These are phyloP conservation scores for Rosa chinensis DNA, from an alignment of 306 rosid species.

Conservation along the genomic window DNA sequence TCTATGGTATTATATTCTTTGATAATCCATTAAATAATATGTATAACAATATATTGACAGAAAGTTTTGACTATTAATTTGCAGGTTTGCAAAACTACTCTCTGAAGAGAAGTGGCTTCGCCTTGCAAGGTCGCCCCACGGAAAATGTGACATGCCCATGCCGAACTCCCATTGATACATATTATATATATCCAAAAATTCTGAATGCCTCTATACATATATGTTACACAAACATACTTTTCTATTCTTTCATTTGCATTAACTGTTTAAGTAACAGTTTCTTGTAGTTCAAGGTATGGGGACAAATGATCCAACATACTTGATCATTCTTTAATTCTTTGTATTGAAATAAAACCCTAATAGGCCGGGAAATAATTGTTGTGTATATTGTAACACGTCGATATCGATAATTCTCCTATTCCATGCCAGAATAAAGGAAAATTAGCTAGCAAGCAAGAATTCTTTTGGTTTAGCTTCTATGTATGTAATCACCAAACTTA, in stretches of 20 bases:
- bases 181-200: background rate
- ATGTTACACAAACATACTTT: background rate
- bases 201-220: background rate
- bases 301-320: background rate
- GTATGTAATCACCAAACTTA: background rate
- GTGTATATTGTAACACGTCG: background rate
- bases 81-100: slow-evolving; percentile 51
- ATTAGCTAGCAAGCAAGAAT: background rate
- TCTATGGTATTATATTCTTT: no score
- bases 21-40: background rate
- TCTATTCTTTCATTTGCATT: background rate
- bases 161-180: background rate
- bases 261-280: background rate
- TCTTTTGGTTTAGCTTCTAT: background rate
- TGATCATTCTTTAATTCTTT: slow-evolving; percentile 1
- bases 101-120: slow-evolving; percentile 50
- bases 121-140: slow-evolving; percentile 45
- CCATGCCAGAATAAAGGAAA: background rate
- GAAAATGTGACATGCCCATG: background rate
- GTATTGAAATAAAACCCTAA: background rate
- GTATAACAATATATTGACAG: background rate
- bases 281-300: background rate
- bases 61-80: background rate
- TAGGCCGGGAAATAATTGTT: background rate
- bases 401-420: background rate